These are phyloP conservation scores for Diutina neorugosa DNA, from an alignment of 1,139 yeast species.

Conservation along the genomic window DNA sequence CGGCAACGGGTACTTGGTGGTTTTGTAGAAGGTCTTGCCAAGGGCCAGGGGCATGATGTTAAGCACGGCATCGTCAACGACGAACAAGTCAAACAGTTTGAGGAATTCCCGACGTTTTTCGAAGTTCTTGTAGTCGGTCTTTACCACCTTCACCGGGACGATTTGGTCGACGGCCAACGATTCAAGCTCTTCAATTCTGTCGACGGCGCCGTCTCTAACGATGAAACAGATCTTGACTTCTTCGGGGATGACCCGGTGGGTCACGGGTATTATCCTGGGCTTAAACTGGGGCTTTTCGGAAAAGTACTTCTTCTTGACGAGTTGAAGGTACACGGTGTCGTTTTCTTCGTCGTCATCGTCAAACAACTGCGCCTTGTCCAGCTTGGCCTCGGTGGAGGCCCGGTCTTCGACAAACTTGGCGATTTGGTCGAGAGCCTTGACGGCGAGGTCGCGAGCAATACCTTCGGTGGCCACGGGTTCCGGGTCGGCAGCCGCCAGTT, in stretches of 20 bases:
- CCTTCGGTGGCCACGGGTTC: background rate
- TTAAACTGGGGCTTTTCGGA: conserved; percentile 55
- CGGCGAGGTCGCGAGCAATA: conserved; percentile 8
- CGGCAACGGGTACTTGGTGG: conserved; percentile 60
- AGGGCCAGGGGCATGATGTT: conserved; percentile 71
- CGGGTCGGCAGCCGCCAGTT: background rate
- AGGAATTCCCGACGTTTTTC: conserved; percentile 61
- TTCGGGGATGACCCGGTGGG: conserved; percentile 23
- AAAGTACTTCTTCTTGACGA: conserved; percentile 54
- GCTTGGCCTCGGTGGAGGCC: conserved; percentile 15
- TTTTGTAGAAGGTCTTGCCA: conserved; percentile 64
- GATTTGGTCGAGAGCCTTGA: conserved; percentile 12
- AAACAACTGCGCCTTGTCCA: conserved; percentile 18
- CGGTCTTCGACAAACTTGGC: conserved; percentile 6
- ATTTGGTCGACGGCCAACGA: conserved; percentile 45
- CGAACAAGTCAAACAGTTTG: conserved; percentile 54
- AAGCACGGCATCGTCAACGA: conserved; percentile 74
- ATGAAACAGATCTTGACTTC: conserved; percentile 59
- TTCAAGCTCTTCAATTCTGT: conserved; percentile 44
- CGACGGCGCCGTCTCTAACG: conserved; percentile 55
- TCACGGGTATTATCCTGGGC: conserved; percentile 50
- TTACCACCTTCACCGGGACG: conserved; percentile 44
- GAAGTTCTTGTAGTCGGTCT: conserved; percentile 54
- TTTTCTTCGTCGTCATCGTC: conserved; percentile 24
- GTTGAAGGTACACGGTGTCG: conserved; percentile 26